Evolutionary conservation across 768 basidiomycete genomes (phyloP), one percentile per base, ranked within the genome.

Genomic region (Suillus lakei): DNA sequence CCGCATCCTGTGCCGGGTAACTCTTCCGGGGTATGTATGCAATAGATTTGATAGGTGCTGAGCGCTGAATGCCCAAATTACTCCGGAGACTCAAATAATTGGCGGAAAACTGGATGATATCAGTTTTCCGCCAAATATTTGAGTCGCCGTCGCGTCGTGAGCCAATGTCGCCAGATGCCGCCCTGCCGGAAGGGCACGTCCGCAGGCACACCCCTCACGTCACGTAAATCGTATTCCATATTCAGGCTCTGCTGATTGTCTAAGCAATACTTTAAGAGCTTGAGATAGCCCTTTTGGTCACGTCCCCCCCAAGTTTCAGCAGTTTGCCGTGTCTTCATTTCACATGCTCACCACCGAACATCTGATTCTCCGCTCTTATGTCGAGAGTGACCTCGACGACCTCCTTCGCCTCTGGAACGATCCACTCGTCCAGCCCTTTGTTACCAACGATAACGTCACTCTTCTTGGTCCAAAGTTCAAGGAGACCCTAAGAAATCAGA

Each of bases 301-400:
- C 51, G 4, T 53, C 28, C 30, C 32, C 53, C 18, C 30, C 4
- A 7, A 23, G 26, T 39, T 23, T 16, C 38, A 18, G 38, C 39
- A 59, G 26, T 58, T 34, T 26, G 26, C 26, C 26, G 9, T 39
- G 16, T 39, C 46, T 48, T 26, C 9, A 9, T 30, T 43, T 23
- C 3, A 44, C 51, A 76, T 77, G 71, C 70, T 76, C 64, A 71
- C 71, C 30, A 81, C 80, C 13, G 61, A 77, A 26, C 77, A 74
- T 26, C 71, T 81, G 16, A 66, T 72, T 21, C 71, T 81, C 12
- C 80, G 78, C 16, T 72, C 77, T 10, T 76, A 72, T 64, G 34
- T 69, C 60, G 71, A 77, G 21, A 70, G 71, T 44, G 80, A 81
- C 61, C 68, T 79, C 43, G 70, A 74, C 43, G 72, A 73, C 43